These are phyloP conservation scores for Kodamaea sp. DNA, from an alignment of 1,139 yeast genomes.

Conservation along the genomic window DNA sequence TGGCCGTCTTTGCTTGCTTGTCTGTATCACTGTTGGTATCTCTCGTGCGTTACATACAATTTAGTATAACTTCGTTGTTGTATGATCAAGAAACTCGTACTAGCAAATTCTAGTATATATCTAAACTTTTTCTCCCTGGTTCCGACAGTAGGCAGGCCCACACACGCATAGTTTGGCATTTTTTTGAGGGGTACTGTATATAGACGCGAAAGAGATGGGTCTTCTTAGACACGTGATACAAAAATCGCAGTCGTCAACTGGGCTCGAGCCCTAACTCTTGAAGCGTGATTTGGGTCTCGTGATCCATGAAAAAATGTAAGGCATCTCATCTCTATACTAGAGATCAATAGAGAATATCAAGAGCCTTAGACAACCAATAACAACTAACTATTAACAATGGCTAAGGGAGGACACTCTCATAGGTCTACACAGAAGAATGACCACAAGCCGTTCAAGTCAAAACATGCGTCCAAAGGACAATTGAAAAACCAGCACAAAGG, in stretches of 20 bases:
- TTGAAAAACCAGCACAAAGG: conserved; percentile 81
- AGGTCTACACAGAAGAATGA: conserved; percentile 79
- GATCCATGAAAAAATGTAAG: conserved; percentile 9
- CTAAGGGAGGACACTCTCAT: conserved; percentile 70
- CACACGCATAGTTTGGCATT: no score
- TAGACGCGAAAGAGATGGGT: no score
- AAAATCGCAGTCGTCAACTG: conserved; percentile 6
- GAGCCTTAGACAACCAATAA: background rate
- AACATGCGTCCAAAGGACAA: conserved; percentile 89
- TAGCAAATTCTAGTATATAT: conserved; percentile 1
- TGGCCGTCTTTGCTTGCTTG: no score
- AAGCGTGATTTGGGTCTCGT: conserved; percentile 8
- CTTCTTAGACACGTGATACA: no score
- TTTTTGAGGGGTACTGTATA: no score
- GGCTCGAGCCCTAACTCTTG: conserved; percentile 8
- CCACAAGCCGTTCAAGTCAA: conserved; percentile 88
- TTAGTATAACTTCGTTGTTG: conserved; percentile 12
- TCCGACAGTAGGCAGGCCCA: no score
- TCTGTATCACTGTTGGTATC: background rate
- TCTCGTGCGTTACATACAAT: conserved; percentile 9
- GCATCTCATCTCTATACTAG: conserved; percentile 15
- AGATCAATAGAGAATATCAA: conserved; percentile 1
- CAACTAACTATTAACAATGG: conserved; percentile 39
- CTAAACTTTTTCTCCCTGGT: conserved; percentile 1
- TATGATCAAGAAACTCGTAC: conserved; percentile 7